A percentile compares a stretch with the other conserved stretches of the same genome.
Evolutionary conservation across 768 basidiomycete genomes (phyloP).

Genomic region (Lactarius hengduanensis): DNA sequence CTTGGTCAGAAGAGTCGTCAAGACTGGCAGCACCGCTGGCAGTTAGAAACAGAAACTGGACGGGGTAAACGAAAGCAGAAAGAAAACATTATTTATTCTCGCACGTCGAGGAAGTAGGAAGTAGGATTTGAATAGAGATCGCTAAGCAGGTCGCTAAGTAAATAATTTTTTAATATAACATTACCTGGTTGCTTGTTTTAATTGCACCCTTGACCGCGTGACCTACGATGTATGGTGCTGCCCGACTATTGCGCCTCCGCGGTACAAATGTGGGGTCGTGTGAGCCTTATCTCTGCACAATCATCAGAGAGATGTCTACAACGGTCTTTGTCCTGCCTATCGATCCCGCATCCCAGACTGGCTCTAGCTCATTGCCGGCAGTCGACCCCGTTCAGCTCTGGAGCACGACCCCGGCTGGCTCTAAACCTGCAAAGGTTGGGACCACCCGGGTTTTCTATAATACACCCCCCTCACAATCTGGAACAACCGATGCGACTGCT

Average conservation of each 20-base stretch:
- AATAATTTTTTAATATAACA: too few relatives aligned
- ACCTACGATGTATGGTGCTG: conserved; percentile 5
- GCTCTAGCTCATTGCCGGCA: conserved; percentile 35
- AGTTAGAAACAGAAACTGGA: too few relatives aligned
- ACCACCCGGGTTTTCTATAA: conserved; percentile 66
- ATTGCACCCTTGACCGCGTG: too few relatives aligned
- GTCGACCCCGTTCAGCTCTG: conserved; percentile 53
- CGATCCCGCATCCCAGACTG: conserved; percentile 44
- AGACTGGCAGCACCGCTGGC: too few relatives aligned
- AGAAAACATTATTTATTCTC: too few relatives aligned
- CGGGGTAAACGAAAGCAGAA: too few relatives aligned
- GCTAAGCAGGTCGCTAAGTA: too few relatives aligned
- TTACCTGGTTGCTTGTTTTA: too few relatives aligned
- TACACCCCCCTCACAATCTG: conserved; percentile 39
- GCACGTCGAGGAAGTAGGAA: too few relatives aligned
- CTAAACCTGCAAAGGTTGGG: conserved; percentile 52
- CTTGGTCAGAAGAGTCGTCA: too few relatives aligned
- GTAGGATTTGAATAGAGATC: too few relatives aligned
- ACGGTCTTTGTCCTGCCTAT: conserved; percentile 58
- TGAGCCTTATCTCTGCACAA: conserved; percentile 11
- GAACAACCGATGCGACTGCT: conserved; percentile 43
- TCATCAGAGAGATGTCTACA: conserved; percentile 43
- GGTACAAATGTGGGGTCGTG: conserved; percentile 26
- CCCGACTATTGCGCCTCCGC: conserved; percentile 12
- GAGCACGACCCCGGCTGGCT: conserved; percentile 46